These are phyloP conservation scores for Cyclotella sp. DNA, from an alignment of 108 stramenopile genomes.

Conservation along the genomic window DNA sequence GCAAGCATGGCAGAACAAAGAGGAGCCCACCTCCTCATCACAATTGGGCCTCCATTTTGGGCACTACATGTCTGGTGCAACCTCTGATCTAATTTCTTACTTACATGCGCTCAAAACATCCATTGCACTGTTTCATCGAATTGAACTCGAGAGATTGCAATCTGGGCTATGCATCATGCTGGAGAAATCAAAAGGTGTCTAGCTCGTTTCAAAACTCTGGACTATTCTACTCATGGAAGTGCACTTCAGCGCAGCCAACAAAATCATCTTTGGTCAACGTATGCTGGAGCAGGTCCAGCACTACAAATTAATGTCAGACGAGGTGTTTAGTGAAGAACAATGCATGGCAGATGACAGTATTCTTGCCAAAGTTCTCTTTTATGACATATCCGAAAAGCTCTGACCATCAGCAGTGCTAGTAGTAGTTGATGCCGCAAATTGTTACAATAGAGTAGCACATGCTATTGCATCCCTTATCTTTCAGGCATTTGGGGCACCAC, in stretches of 20 bases:
- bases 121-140: background rate
- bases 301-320: constrained; percentile 11
- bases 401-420: background rate
- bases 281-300: constrained; percentile 21
- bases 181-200: background rate
- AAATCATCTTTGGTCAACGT: constrained; percentile 9
- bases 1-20: background rate
- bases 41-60: constrained; percentile 16
- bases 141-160: constrained; percentile 1
- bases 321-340: constrained; percentile 23
- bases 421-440: constrained; percentile 23
- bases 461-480: constrained; percentile 14
- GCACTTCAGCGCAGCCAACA: constrained; percentile 23
- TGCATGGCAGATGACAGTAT: constrained; percentile 15
- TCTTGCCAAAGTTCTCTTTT: constrained; percentile 9
- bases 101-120: constrained; percentile 19
- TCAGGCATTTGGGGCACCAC: constrained; percentile 15
- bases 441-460: constrained; percentile 13
- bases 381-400: background rate
- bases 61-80: constrained; percentile 6
- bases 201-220: constrained; percentile 11
- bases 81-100: background rate
- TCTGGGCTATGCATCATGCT: constrained; percentile 15
- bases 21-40: constrained; percentile 21
- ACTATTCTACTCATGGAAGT: constrained; percentile 35